Percentiles rank a stretch among this genome's conserved stretches.
These are phyloP conservation scores for Phytophthora fragariaefolia DNA, from an alignment of 352 stramenopile species.

Conservation along the genomic window DNA sequence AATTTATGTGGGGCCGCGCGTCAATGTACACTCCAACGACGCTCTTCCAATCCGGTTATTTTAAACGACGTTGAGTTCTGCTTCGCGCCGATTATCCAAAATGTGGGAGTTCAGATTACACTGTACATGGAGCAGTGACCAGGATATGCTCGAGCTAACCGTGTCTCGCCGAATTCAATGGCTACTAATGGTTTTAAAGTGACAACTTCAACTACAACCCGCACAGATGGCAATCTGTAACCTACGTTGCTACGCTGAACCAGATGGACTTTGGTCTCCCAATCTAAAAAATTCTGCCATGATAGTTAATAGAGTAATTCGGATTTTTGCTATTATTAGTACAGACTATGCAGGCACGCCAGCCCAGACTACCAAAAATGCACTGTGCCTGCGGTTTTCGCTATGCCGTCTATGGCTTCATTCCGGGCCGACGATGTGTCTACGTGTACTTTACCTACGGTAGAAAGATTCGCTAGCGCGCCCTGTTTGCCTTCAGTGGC, in stretches of 20 bases:
- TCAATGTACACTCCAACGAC: neutral
- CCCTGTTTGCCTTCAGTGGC: constrained; percentile 19
- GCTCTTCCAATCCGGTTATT: neutral
- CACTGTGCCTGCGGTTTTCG: constrained; percentile 14
- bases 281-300: constrained; percentile 11
- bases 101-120: constrained; percentile 5
- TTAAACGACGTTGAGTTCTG: neutral
- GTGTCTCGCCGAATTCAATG: constrained; percentile 34
- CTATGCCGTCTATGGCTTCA: constrained; percentile 12
- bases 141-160: constrained; percentile 12
- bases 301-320: neutral
- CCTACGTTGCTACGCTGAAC: neutral
- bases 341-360: constrained; percentile 1
- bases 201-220: constrained; percentile 37
- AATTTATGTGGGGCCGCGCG: neutral
- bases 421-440: too few species aligned
- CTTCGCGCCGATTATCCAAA: neutral
- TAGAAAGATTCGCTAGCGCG: constrained; percentile 26
- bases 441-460: constrained; percentile 6
- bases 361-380: constrained; percentile 29
- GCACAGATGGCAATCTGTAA: constrained; percentile 14
- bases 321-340: neutral
- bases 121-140: neutral
- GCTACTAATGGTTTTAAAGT: constrained; percentile 16
- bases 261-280: constrained; percentile 20